phyloP scores from a whole-genome alignment of 768 basidiomycete genomes.

The Filobasidium floriforme region DNA sequence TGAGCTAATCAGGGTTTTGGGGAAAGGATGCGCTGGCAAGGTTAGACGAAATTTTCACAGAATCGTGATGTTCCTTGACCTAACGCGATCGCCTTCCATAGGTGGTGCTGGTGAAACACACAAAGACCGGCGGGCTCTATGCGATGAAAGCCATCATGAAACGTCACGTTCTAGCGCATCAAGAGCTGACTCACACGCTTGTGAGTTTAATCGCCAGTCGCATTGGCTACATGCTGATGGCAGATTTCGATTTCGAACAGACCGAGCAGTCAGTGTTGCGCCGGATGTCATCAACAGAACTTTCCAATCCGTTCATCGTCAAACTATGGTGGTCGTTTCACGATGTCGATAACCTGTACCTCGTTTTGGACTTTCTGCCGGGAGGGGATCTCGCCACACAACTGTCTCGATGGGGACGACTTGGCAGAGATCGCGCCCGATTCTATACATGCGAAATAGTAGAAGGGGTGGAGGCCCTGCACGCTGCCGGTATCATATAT shows the following conservation, averaged over 20 bases:
- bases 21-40: constrained; percentile 96
- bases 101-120: constrained; percentile 72
- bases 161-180: constrained; percentile 89
- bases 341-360: constrained; percentile 91
- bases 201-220: background rate
- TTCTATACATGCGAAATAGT: constrained; percentile 96
- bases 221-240: too few species aligned
- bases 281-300: constrained; percentile 70
- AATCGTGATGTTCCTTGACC: background rate
- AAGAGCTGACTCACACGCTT: constrained; percentile 90
- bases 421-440: constrained; percentile 85
- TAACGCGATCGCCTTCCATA: constrained; percentile 11
- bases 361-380: constrained; percentile 66
- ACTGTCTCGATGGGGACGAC: constrained; percentile 85
- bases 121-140: constrained; percentile 62
- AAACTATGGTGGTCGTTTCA: constrained; percentile 97
- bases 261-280: constrained; percentile 94
- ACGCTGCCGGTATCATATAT: constrained; percentile 90
- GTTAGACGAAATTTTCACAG: constrained; percentile 47
- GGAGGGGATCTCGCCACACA: constrained; percentile 97
- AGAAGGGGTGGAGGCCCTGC: constrained; percentile 89
- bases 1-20: constrained; percentile 92
- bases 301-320: constrained; percentile 82
- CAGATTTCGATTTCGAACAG: background rate
- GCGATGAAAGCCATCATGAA: constrained; percentile 98